Conservation (phyloP, 345 rosid species). For the Excoecaria cochinchinensis region DNA sequence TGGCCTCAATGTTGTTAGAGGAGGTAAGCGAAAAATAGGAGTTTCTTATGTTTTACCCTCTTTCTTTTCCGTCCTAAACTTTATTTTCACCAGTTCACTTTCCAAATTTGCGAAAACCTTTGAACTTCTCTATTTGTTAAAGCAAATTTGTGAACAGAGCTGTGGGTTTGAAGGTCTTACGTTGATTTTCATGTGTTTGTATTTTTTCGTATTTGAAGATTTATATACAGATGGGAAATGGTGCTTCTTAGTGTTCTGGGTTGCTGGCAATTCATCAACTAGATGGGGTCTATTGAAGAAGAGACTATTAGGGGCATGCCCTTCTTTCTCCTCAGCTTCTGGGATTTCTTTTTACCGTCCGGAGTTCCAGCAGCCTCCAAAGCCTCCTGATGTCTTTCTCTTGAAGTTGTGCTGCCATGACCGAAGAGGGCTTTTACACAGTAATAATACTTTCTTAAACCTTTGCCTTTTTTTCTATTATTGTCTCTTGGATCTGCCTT, state of each 20-base stretch:
- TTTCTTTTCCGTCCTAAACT: too few relatives aligned
- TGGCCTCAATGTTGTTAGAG: conserved; percentile 80
- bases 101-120: too few relatives aligned
- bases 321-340: conserved; percentile 77
- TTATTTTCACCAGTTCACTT: neutral
- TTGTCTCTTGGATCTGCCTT: conserved; percentile 5
- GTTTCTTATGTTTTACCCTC: neutral
- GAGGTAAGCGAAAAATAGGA: conserved; percentile 48
- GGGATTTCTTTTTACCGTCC: conserved; percentile 57
- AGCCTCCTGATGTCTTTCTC: conserved; percentile 72
- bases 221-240: conserved; percentile 92
- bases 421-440: conserved; percentile 80
- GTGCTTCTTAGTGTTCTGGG: conserved; percentile 96
- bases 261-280: conserved; percentile 57
- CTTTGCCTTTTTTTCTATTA: neutral
- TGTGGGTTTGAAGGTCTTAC: neutral
- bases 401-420: conserved; percentile 74
- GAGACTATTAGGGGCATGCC: conserved; percentile 74
- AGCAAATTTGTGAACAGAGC: neutral
- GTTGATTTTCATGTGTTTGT: neutral
- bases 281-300: conserved; percentile 85
- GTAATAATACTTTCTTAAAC: conserved; percentile 32
- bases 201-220: conserved; percentile 51
- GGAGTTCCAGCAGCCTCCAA: conserved; percentile 51
- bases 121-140: too few relatives aligned